phyloP scores from a whole-genome alignment of 2,329 filamentous ascomycete species.

The Sarocladium strictum region DNA sequence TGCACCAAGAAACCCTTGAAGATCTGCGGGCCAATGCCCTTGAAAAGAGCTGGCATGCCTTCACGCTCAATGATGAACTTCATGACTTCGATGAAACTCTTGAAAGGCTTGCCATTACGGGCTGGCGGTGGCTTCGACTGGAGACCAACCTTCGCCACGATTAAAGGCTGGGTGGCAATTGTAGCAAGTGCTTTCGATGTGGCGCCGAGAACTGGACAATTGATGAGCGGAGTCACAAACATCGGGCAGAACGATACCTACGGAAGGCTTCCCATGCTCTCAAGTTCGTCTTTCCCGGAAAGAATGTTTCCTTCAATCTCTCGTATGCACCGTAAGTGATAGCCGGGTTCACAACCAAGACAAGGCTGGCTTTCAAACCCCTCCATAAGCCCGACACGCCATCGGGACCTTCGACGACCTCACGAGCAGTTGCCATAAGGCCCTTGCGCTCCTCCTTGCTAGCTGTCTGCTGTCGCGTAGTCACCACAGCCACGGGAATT shows the following conservation, averaged over 20 bases:
- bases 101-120: conserved; percentile 85
- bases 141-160: conserved; percentile 94
- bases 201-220: conserved; percentile 71
- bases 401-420: conserved; percentile 87
- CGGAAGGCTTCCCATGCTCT: conserved; percentile 85
- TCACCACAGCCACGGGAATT: conserved; percentile 92
- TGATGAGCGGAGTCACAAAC: neutral
- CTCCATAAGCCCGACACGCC: conserved; percentile 87
- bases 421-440: conserved; percentile 77
- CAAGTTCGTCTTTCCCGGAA: conserved; percentile 68
- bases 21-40: conserved; percentile 92
- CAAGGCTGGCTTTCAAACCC: conserved; percentile 90
- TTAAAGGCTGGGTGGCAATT: conserved; percentile 86
- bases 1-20: conserved; percentile 90
- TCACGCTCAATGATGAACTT: conserved; percentile 86
- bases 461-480: conserved; percentile 93
- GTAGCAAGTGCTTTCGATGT: conserved; percentile 91
- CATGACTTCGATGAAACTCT: conserved; percentile 92
- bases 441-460: conserved; percentile 78
- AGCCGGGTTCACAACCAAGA: conserved; percentile 90
- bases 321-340: conserved; percentile 98
- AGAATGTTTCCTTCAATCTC: conserved; percentile 70
- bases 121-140: conserved; percentile 86
- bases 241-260: conserved; percentile 43
- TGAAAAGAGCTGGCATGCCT: conserved; percentile 79